Conservation (phyloP, 257 asterid genomes). For the Cinchona pubescens region DNA sequence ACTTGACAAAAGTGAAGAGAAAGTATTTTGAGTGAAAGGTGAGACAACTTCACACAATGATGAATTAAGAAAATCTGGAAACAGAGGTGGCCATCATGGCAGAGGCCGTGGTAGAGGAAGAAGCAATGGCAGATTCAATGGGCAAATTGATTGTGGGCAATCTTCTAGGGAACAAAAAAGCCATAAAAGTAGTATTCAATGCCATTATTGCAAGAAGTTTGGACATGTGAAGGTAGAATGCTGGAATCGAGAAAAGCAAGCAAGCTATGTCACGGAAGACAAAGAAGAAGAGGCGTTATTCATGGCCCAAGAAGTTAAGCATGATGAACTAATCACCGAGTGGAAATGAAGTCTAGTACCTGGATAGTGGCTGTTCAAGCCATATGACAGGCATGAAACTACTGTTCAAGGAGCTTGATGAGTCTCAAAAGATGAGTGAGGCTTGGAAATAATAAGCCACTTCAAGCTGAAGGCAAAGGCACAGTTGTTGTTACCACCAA, state of each 20-base stretch:
- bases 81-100: too few species aligned
- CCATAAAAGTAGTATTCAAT: too few species aligned
- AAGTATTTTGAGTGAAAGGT: neutral
- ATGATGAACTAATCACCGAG: too few species aligned
- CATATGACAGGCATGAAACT: neutral
- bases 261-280: too few species aligned
- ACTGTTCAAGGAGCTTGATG: neutral
- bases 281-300: neutral
- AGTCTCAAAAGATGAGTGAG: neutral
- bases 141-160: too few species aligned
- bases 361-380: neutral
- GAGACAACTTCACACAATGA: neutral
- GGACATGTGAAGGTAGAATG: too few species aligned
- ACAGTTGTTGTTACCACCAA: neutral
- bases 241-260: too few species aligned
- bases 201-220: too few species aligned
- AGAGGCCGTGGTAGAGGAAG: too few species aligned
- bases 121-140: too few species aligned
- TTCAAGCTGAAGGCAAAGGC: conserved; percentile 16
- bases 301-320: neutral
- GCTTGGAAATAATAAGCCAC: neutral
- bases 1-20: neutral
- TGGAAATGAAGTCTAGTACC: neutral
- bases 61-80: neutral
- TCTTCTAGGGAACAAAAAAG: too few species aligned